Conservation (phyloP, 495 filamentous ascomycete species). For the Choiromyces venosus region DNA sequence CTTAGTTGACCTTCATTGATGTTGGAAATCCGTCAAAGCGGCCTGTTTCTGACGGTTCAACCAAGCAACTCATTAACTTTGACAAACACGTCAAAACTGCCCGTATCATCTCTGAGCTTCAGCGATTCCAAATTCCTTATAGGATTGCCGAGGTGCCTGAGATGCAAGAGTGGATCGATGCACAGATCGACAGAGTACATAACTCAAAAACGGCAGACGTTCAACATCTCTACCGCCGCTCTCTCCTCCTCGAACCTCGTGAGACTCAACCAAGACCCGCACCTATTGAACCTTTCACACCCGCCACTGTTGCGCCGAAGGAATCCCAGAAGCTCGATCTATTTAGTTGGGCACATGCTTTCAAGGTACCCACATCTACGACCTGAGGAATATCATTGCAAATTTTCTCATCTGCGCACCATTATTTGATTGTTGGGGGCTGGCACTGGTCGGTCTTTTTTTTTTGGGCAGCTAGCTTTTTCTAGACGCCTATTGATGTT, state of each 20-base stretch:
- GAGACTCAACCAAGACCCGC: constrained; percentile 54
- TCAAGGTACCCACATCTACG: constrained; percentile 46
- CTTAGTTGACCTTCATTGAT: constrained; percentile 71
- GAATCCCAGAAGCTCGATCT: constrained; percentile 51
- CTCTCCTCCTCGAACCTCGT: constrained; percentile 77
- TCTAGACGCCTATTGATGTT: constrained; percentile 22
- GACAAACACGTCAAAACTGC: constrained; percentile 95
- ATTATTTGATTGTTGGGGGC: constrained; percentile 2
- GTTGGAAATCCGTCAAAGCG: constrained; percentile 82
- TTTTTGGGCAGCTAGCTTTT: constrained; percentile 12
- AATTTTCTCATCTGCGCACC: constrained; percentile 12
- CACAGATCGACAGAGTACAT: constrained; percentile 74
- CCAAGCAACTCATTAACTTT: constrained; percentile 78
- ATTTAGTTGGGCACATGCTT: constrained; percentile 52
- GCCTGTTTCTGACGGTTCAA: constrained; percentile 52
- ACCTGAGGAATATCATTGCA: constrained; percentile 16
- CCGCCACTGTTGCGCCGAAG: constrained; percentile 14
- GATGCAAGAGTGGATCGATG: constrained; percentile 88
- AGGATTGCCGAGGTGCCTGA: constrained; percentile 77
- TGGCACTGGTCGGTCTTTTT: constrained; percentile 2
- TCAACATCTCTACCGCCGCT: constrained; percentile 81
- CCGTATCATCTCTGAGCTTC: constrained; percentile 88
- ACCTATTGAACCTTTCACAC: constrained; percentile 46
- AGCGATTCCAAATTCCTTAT: constrained; percentile 96
- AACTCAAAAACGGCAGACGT: constrained; percentile 72